Evolutionary conservation across 495 filamentous ascomycete genomes (phyloP).

Genomic region (Podospora didyma): DNA sequence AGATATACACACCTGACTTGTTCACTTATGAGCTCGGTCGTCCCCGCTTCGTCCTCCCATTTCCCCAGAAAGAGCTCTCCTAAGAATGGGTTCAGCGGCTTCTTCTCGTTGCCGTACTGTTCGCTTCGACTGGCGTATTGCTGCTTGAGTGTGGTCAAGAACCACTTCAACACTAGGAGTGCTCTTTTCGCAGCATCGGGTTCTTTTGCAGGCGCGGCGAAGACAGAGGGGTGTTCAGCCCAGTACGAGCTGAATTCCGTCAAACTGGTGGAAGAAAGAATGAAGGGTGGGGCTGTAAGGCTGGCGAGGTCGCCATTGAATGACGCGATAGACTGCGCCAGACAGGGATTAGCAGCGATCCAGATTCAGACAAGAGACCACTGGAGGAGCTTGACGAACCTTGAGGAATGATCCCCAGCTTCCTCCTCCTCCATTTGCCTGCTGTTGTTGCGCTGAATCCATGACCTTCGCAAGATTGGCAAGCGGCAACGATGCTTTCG

Average conservation of each 20-base stretch:
- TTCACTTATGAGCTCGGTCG: constrained; percentile 62
- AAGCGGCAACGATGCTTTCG: neutral
- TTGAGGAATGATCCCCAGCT: constrained; percentile 53
- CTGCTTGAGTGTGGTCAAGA: constrained; percentile 90
- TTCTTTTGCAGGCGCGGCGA: constrained; percentile 82
- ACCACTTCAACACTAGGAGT: constrained; percentile 91
- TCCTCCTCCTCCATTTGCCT: constrained; percentile 34
- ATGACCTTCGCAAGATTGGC: constrained; percentile 2
- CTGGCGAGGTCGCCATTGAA: constrained; percentile 96
- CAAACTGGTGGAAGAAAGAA: constrained; percentile 85
- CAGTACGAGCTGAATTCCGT: constrained; percentile 96
- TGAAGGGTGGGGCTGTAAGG: constrained; percentile 92
- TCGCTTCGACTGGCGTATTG: constrained; percentile 90
- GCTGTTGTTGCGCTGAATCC: constrained; percentile 30
- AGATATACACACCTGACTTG: constrained; percentile 51
- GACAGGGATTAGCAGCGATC: neutral
- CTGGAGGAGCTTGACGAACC: constrained; percentile 21
- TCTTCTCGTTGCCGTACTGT: constrained; percentile 92
- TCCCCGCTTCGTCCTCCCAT: constrained; percentile 76
- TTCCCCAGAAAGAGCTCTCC: constrained; percentile 88
- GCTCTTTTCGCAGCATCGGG: constrained; percentile 77
- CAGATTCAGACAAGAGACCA: neutral
- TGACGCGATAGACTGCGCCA: constrained; percentile 76
- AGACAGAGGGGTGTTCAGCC: constrained; percentile 86
- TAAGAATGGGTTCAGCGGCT: constrained; percentile 88